Percentiles rank a stretch among this genome's conserved stretches.
phyloP scores from a whole-genome alignment of 225 moss, liverwort and hornwort genomes.

The Polytrichum formosum region DNA sequence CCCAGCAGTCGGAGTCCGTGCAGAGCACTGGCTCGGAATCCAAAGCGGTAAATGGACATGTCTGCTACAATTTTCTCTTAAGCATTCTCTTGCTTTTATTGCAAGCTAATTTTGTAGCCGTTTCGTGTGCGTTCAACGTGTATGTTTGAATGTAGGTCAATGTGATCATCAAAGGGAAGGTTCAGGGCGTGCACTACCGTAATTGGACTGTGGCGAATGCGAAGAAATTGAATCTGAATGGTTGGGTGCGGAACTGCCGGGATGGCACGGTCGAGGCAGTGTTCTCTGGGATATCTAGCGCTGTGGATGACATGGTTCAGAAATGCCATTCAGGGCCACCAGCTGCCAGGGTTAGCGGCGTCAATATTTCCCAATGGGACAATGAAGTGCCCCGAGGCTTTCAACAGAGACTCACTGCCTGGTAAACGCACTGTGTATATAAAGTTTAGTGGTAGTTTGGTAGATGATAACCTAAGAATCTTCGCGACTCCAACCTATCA shows the following conservation, averaged over 20 bases:
- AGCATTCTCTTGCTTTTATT: neutral
- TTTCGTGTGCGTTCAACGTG: neutral
- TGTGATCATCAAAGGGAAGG: constrained; percentile 44
- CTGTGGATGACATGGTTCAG: constrained; percentile 52
- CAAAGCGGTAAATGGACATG: constrained; percentile 27
- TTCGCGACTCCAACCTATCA: too few species aligned
- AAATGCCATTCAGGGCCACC: constrained; percentile 47
- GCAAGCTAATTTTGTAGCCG: neutral
- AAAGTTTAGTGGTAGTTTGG: neutral
- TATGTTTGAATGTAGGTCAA: constrained; percentile 40
- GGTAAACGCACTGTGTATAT: constrained; percentile 17
- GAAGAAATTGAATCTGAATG: constrained; percentile 35
- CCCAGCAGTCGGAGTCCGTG: constrained; percentile 14
- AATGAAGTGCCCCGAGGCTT: constrained; percentile 41
- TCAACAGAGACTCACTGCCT: constrained; percentile 34
- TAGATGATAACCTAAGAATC: too few species aligned
- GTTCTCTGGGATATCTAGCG: constrained; percentile 35
- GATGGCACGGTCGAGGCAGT: constrained; percentile 66
- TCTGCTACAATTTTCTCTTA: neutral
- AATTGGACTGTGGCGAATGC: constrained; percentile 50
- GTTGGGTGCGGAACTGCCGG: constrained; percentile 62
- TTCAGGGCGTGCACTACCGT: constrained; percentile 56
- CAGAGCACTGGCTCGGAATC: constrained; percentile 12
- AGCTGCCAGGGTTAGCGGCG: constrained; percentile 36
- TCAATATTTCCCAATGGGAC: constrained; percentile 44